Evolutionary conservation across 2,329 filamentous ascomycete species (phyloP).

Genomic region (Trichoderma asperellum): DNA sequence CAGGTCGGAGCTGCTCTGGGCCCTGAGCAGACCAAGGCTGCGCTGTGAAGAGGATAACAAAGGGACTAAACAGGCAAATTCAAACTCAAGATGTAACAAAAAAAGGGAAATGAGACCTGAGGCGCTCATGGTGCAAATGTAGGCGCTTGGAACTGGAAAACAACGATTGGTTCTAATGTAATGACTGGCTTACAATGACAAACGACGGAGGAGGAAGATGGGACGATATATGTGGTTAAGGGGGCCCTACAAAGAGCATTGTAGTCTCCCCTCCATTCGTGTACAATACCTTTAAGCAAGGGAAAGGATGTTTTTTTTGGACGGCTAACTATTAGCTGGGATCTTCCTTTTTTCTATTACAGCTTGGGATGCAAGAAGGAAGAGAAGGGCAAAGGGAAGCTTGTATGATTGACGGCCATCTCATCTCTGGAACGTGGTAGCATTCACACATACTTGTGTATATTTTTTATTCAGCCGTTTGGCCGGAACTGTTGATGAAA

Average conservation of each 20-base stretch:
- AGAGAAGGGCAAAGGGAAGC: slow-evolving; percentile 1
- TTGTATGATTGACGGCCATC: slow-evolving; percentile 26
- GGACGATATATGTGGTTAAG: slow-evolving; percentile 13
- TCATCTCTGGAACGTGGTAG: slow-evolving; percentile 28
- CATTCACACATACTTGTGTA: slow-evolving; percentile 25
- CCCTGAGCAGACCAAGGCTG: slow-evolving; percentile 48
- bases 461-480: slow-evolving; percentile 7
- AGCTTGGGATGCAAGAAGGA: background rate
- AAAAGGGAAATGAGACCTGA: background rate
- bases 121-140: slow-evolving; percentile 4
- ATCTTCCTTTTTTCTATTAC: background rate
- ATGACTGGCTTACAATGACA: slow-evolving; percentile 24
- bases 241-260: slow-evolving; percentile 8
- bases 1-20: slow-evolving; percentile 56
- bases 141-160: slow-evolving; percentile 20
- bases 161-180: slow-evolving; percentile 18
- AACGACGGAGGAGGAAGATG: background rate
- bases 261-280: slow-evolving; percentile 22
- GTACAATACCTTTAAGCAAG: slow-evolving; percentile 22
- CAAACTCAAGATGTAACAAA: background rate
- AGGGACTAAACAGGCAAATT: background rate
- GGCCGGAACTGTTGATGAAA: slow-evolving; percentile 6
- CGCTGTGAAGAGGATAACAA: slow-evolving; percentile 48
- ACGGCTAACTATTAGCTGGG: background rate
- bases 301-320: background rate